These are phyloP conservation scores for Rhynchospora tenuis DNA, from an alignment of 176 grass and related monocot species.

Conservation along the genomic window DNA sequence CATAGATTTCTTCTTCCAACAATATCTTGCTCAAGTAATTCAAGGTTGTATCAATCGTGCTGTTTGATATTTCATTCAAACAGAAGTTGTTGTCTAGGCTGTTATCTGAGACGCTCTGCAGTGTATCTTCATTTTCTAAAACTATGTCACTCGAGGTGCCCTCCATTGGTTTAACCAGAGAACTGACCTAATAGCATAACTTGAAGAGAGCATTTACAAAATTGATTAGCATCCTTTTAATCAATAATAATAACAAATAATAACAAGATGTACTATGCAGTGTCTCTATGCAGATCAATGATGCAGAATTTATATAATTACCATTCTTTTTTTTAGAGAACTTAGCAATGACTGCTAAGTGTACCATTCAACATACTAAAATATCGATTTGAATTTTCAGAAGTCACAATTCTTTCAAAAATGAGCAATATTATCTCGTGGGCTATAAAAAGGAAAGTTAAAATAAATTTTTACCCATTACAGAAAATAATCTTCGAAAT, in stretches of 20 bases:
- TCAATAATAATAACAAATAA: background rate
- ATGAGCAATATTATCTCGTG: background rate
- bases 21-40: slow-evolving; percentile 32
- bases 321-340: too few species aligned
- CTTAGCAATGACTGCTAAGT: too few species aligned
- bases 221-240: background rate
- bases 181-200: background rate
- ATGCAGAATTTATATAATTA: background rate
- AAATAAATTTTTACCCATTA: background rate
- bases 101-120: background rate
- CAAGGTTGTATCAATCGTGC: slow-evolving; percentile 20
- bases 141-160: background rate
- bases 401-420: background rate
- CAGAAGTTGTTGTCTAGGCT: background rate
- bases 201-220: background rate
- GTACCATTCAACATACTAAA: background rate
- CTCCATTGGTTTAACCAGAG: background rate
- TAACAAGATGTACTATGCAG: background rate
- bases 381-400: background rate
- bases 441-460: background rate
- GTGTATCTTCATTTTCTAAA: background rate
- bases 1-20: slow-evolving; percentile 36
- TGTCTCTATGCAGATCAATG: background rate
- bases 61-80: background rate
- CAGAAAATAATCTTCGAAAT: background rate